Base-by-base conservation (phyloP, 1,284 basidiomycete species). In the Tremellales sp. region DNA sequence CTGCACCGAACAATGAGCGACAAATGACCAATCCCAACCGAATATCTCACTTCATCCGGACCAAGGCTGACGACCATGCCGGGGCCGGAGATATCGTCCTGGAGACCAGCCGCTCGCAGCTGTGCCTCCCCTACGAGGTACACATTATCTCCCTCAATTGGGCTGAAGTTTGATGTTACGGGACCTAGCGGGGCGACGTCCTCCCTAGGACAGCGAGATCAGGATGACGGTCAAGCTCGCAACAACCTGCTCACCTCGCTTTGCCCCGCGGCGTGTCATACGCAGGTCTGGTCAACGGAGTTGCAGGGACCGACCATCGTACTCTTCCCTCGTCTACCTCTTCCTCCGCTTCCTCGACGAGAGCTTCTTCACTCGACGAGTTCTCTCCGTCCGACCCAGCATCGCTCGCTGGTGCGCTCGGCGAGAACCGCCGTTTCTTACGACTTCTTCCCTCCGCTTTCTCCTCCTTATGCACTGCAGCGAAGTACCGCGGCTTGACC, bases 11-110 rank as follows among this genome's bases (percentile, higher is more conserved):
- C 34, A 16, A 18, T 21, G 24, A 18, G 29, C 25, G 29, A 35
- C n/a, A 18, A 24, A 32, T 19, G 16, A n/a, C 1, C 4, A 27
- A 14, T 26, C 18, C 4, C 18, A 16, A 10, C 4, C n/a, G 14
- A 18, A 21, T 6, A 12, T 45, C 67, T 54, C 41, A 74, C 72
- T 48, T 72, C 66, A 1, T 58, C 53, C 5, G 44, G 32, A 3
- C 42, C 48, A 16, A 74, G 43, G 32, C 57, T 60, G 26, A 74
- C 34, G 13, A 70, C 36, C 0, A 65, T 59, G 1, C 63, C 66
- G 1, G 58, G 51, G 1, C 60, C 65, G 2, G 45, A 5, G 1
- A 36, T 25, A 5, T 40, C 52, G 21, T 47, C 47, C 6, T 46
- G 28, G 25, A 65, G 13, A 16, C 61, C 64, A 16, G 55, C 53